Percentiles rank a stretch among this genome's conserved stretches.
Evolutionary conservation across 441 rosid genomes (phyloP).

Genomic region (Eutrema salsugineum): DNA sequence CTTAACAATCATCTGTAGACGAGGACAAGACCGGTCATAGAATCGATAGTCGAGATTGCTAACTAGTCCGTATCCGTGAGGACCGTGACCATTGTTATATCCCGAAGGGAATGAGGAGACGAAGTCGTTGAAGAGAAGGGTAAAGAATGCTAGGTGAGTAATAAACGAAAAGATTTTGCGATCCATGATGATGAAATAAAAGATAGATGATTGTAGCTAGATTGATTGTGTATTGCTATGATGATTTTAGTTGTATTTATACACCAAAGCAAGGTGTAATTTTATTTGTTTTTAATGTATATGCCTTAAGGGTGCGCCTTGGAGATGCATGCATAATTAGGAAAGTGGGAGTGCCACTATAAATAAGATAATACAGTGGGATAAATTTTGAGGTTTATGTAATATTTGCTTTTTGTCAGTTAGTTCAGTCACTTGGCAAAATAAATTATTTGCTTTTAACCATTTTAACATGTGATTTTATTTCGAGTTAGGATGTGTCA

Average conservation of each 20-base stretch:
- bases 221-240: constrained; percentile 19
- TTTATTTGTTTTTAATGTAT: background rate
- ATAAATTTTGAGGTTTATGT: background rate
- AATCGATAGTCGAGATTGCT: constrained; percentile 45
- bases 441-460: background rate
- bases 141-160: constrained; percentile 14
- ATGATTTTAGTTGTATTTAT: constrained; percentile 22
- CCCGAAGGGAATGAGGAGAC: constrained; percentile 30
- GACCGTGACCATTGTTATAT: constrained; percentile 13
- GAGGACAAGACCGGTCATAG: constrained; percentile 67
- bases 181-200: constrained; percentile 36
- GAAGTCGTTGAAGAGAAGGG: constrained; percentile 11
- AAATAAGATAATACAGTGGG: constrained; percentile 24
- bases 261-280: constrained; percentile 8
- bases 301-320: constrained; percentile 17
- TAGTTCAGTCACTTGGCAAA: constrained; percentile 24
- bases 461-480: constrained; percentile 12
- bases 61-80: background rate
- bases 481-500: constrained; percentile 1
- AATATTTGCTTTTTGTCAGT: constrained; percentile 15
- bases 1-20: constrained; percentile 53
- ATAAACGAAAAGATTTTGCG: constrained; percentile 24
- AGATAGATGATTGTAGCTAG: constrained; percentile 4
- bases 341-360: constrained; percentile 31
- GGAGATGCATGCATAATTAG: constrained; percentile 26